Conservation (phyloP, 805 yeast species). For the Ogataea wickerhamii region DNA sequence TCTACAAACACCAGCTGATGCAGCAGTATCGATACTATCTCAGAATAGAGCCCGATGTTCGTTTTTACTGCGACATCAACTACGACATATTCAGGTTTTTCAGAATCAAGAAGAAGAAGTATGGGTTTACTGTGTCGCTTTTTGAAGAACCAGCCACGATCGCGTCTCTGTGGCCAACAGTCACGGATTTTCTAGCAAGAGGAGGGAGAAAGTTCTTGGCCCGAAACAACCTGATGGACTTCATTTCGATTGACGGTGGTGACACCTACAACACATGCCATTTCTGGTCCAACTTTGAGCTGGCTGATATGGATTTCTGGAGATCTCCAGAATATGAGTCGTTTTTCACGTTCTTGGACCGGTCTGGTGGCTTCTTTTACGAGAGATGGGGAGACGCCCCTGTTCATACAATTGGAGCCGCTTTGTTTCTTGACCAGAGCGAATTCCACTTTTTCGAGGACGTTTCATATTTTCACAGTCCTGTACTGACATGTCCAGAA, state of each 20-base stretch:
- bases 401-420: slow-evolving; percentile 73
- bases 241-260: slow-evolving; percentile 61
- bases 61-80: slow-evolving; percentile 56
- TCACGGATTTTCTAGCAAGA: slow-evolving; percentile 47
- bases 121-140: slow-evolving; percentile 66
- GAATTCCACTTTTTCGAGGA: slow-evolving; percentile 71
- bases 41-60: slow-evolving; percentile 73
- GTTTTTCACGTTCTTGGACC: slow-evolving; percentile 61
- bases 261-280: slow-evolving; percentile 69
- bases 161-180: slow-evolving; percentile 52
- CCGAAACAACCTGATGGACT: slow-evolving; percentile 52
- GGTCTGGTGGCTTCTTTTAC: slow-evolving; percentile 73
- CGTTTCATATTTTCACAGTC: slow-evolving; percentile 67
- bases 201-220: slow-evolving; percentile 39
- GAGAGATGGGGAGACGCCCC: slow-evolving; percentile 97
- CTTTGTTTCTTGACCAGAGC: slow-evolving; percentile 52
- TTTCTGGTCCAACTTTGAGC: slow-evolving; percentile 78
- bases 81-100: slow-evolving; percentile 60
- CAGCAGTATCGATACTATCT: slow-evolving; percentile 62
- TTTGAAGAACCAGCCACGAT: slow-evolving; percentile 63
- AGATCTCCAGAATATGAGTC: slow-evolving; percentile 52
- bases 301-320: slow-evolving; percentile 70
- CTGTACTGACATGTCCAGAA: slow-evolving; percentile 44
- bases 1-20: slow-evolving; percentile 57
- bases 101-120: slow-evolving; percentile 49